A percentile compares a stretch with the other conserved stretches of the same genome.
Evolutionary conservation across 2,329 filamentous ascomycete genomes (phyloP).

Genomic region (Microdochium nivale): DNA sequence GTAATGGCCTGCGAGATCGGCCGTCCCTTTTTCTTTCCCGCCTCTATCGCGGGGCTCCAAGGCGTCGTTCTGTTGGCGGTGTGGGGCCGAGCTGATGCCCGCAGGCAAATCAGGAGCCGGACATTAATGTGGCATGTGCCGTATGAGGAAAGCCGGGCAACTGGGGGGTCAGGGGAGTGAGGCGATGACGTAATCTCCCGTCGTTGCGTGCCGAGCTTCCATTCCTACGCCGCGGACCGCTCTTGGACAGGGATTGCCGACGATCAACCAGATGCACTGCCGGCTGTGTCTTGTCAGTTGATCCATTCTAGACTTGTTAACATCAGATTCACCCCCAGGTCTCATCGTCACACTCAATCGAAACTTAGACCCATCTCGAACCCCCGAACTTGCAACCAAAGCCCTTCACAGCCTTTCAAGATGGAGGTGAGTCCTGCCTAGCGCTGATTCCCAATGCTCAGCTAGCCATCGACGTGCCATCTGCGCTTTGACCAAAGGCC

Average conservation of each 20-base stretch:
- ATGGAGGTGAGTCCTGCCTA: background rate
- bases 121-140: background rate
- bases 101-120: background rate
- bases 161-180: background rate
- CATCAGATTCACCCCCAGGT: too few relatives aligned
- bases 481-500: background rate
- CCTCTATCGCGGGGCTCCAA: background rate
- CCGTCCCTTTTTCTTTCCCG: background rate
- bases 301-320: background rate
- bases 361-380: too few relatives aligned
- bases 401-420: too few relatives aligned
- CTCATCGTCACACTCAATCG: too few relatives aligned
- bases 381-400: too few relatives aligned
- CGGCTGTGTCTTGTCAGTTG: background rate
- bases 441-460: background rate
- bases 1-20: slow-evolving; percentile 1
- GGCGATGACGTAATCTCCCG: background rate
- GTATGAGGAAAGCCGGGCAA: background rate
- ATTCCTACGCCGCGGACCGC: background rate
- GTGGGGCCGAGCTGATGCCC: background rate
- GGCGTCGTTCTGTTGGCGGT: background rate
- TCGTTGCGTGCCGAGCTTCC: background rate
- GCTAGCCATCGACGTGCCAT: background rate
- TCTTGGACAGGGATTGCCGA: background rate
- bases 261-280: background rate